Base-by-base conservation (phyloP, 345 rosid species). In the Garcia nutans region DNA sequence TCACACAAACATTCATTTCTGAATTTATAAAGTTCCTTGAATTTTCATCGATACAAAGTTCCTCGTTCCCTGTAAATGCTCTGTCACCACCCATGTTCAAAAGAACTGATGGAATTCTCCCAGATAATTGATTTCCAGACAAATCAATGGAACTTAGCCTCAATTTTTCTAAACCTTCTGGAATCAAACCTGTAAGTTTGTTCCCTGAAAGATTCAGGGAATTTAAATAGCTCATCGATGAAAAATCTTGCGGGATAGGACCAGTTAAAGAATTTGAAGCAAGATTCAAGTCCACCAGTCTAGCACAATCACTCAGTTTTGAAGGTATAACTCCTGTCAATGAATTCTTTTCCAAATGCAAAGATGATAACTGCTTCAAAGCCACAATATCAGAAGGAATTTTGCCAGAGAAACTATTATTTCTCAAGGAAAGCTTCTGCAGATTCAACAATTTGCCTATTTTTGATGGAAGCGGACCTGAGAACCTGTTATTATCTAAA, bases 101-200 rank as follows among this genome's bases (percentile, higher is more conserved):
- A 17, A 93, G 93, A 79, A 86, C 91, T 37, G 78, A 45, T 8
- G 97, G 89, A 71, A 95, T 76, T 74, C 70, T 83, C 65, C 97
- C 99, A 1, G 93, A 82, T 42, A 95, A 74, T 22, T 81, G 82
- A 75, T 95, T 95, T 60, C 74, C 81, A 1, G 97, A 90, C 47
- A 95, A 78, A 81, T 95, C 94, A n/a, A 95, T 83, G 55, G 86
- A 86, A 80, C 97, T 95, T 65, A 91, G 84, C 90, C 83, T 92
- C 86, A 95, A 44, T 45, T 83, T 85, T 72, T 75, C 84, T 1
- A 95, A 80, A 77, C 55, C 84, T 31, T 77, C 86, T 0, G 97
- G 96, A 55, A 95, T 88, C 8, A 70, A 70, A 7, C 97, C 99
- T 0, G 83, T 85, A 47, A 95, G 88, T 60, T 49, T 72, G 80